Conservation (phyloP, 345 rosid genomes). For the Eucalyptus virginea region DNA sequence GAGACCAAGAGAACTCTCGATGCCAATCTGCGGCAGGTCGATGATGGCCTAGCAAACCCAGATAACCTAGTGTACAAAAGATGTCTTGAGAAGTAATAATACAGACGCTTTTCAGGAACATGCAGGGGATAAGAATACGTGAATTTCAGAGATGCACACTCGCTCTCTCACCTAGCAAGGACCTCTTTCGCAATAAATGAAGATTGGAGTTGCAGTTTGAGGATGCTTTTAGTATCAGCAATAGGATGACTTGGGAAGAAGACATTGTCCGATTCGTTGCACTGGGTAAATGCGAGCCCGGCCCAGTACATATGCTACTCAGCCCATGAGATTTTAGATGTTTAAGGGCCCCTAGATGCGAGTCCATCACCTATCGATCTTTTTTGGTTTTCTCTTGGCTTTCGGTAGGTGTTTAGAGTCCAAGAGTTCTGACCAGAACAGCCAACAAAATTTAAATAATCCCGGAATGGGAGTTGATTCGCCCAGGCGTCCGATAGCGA, state of each 20-base stretch:
- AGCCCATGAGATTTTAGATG: not conserved
- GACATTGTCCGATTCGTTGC: not conserved
- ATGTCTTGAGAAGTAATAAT: not conserved
- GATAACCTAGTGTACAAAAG: not conserved
- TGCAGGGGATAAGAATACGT: not conserved
- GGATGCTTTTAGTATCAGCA: not conserved
- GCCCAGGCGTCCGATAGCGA: not conserved
- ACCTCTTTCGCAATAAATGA: not conserved
- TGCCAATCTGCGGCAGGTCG: not conserved
- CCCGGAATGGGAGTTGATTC: not conserved
- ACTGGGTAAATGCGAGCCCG: not conserved
- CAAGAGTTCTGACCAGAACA: not conserved
- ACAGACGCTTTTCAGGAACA: not conserved
- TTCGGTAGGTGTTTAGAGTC: not conserved
- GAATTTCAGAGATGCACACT: not conserved
- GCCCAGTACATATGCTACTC: not conserved
- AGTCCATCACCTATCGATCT: not conserved
- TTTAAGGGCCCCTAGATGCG: not conserved
- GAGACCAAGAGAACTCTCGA: not conserved
- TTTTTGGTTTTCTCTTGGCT: not conserved
- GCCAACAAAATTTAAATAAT: not conserved
- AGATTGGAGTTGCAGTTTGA: not conserved
- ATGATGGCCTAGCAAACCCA: not conserved
- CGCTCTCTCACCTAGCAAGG: not conserved
- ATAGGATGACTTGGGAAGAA: not conserved